These are phyloP conservation scores for Cokeromyces recurvatus DNA, from an alignment of 371 early-diverging fungal species.

Conservation along the genomic window DNA sequence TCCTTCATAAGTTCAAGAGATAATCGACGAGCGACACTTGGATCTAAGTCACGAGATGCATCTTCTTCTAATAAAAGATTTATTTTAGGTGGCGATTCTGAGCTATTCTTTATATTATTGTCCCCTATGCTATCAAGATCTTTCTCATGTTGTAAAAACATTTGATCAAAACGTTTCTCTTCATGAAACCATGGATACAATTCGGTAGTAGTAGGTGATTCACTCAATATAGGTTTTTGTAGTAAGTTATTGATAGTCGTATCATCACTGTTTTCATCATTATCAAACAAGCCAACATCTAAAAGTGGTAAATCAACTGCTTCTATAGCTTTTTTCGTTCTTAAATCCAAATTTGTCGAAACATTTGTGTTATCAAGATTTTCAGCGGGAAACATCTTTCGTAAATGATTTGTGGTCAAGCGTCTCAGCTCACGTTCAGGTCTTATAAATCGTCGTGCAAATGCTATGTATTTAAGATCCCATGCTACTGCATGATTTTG, in stretches of 20 bases:
- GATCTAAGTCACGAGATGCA: conserved; percentile 23
- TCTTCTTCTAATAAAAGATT: neutral
- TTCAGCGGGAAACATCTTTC: conserved; percentile 56
- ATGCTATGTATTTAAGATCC: conserved; percentile 75
- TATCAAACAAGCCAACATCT: conserved; percentile 36
- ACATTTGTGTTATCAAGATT: conserved; percentile 11
- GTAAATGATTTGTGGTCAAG: conserved; percentile 59
- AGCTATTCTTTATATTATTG: neutral
- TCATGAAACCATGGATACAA: conserved; percentile 25
- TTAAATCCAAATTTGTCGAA: conserved; percentile 26
- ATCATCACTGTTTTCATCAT: neutral
- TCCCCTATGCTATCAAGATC: neutral
- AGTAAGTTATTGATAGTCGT: neutral
- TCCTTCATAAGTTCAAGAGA: conserved; percentile 64
- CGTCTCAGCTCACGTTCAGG: conserved; percentile 64
- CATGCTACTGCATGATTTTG: conserved; percentile 75
- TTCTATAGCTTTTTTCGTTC: conserved; percentile 37
- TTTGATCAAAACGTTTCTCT: conserved; percentile 17
- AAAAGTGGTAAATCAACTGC: conserved; percentile 39
- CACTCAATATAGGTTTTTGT: conserved; percentile 18
- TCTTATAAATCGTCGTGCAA: conserved; percentile 72
- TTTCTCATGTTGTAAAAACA: conserved; percentile 14
- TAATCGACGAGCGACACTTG: conserved; percentile 48
- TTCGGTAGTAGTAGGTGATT: conserved; percentile 25
- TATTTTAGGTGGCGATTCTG: neutral